phyloP scores from a whole-genome alignment of 805 yeast genomes.

The Clavispora phyllophila region DNA sequence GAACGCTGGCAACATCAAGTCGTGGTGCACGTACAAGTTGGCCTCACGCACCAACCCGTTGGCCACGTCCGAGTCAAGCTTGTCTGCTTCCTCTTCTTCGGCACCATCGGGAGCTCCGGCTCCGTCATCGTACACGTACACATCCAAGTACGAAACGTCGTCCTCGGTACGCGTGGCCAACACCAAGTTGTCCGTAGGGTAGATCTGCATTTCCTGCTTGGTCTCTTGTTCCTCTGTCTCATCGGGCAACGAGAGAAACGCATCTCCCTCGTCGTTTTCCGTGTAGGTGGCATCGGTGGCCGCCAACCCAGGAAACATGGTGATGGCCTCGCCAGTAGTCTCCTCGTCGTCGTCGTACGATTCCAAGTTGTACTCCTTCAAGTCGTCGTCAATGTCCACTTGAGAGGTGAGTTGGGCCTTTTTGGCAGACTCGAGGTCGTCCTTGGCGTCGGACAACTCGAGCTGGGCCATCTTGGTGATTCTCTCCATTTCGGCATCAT shows the following conservation, averaged over 20 bases:
- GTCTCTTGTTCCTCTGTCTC: conserved; percentile 69
- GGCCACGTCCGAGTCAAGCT: conserved; percentile 66
- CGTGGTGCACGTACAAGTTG: conserved; percentile 89
- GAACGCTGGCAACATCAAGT: conserved; percentile 93
- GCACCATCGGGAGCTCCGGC: conserved; percentile 74
- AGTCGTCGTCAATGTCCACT: conserved; percentile 70
- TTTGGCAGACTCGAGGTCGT: conserved; percentile 51
- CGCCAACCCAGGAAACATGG: conserved; percentile 69
- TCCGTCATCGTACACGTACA: conserved; percentile 91
- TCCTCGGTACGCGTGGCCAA: conserved; percentile 95
- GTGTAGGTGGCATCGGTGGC: conserved; percentile 52
- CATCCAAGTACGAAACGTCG: conserved; percentile 86
- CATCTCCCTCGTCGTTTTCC: conserved; percentile 41
- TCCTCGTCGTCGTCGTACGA: conserved; percentile 62
- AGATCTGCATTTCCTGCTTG: conserved; percentile 75
- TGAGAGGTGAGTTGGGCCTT: conserved; percentile 42
- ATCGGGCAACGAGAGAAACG: conserved; percentile 58
- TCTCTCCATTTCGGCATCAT: conserved; percentile 90
- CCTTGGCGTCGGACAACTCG: conserved; percentile 72
- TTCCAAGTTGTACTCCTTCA: conserved; percentile 83
- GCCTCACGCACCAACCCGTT: conserved; percentile 68
- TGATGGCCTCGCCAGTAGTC: conserved; percentile 53
- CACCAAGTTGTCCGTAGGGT: conserved; percentile 85
- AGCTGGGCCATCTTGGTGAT: conserved; percentile 80
- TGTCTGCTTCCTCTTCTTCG: conserved; percentile 64